Base-by-base conservation (phyloP, 305 asterid genomes). In the Stenogyne calaminthoides region DNA sequence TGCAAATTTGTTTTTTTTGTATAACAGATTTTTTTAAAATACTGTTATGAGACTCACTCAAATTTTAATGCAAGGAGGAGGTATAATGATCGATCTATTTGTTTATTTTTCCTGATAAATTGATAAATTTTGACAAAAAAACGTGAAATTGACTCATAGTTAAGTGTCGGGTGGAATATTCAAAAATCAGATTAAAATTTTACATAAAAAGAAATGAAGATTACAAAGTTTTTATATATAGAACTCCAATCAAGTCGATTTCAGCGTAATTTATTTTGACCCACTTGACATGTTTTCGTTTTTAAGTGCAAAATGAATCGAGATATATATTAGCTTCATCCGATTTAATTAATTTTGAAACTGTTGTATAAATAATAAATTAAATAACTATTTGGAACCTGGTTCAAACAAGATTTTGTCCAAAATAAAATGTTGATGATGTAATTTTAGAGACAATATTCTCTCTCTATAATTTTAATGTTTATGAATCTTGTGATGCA, bases 401-500 rank as follows among this genome's bases (percentile, higher is more conserved):
- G 40, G 8, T 12, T 39, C 0, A 16, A 44, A 11, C 47, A 3
- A 44, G 1, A 11, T 44, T 12, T 6, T 16, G 11, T 18, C 12
- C 37, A 29, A 14, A 57, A 1, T 7, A 59, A 59, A 29, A 29
- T 29, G 42, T 59, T 59, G 4, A 59, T 59, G 40, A 59, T 59
- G 27, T 14, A 27, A 36, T 25, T 29, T 11, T 2, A 29, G 42
- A 27, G 64, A 27, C n/a, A n/a, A n/a, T 16, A 44, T 12, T 27
- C 12, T 52, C 1, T 52, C 27, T 25, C 37, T 4, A 57, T 25
- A n/a, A 57, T 25, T 22, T 5, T 25, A 11, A 25, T 57, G 63
- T 6, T 42, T 40, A 14, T n/a, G n/a, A n/a, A n/a, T n/a, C n/a
- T n/a, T n/a, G n/a, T 40, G 36, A 64, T 64, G 37, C 69, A 64